Evolutionary conservation across 768 basidiomycete genomes (phyloP), one percentile per base, ranked within the genome.

Genomic region (Termitomyces sp.): DNA sequence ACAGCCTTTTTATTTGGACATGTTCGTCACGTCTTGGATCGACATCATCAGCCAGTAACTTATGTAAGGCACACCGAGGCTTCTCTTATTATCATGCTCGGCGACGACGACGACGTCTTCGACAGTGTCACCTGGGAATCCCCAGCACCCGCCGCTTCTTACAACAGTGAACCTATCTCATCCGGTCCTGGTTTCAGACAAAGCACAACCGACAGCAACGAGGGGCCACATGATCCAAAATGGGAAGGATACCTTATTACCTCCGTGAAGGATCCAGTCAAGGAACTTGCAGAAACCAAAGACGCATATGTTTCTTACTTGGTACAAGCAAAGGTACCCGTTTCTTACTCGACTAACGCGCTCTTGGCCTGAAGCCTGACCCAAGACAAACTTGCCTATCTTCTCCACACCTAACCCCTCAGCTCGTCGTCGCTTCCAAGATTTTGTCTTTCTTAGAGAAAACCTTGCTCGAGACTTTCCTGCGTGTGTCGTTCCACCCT

Each of bases 281-380:
- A 96, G 72, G 95, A 98, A 72, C 82, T 98, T 30, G 89, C 95
- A 59, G 96, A 97, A 66, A 96, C 95, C 34, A 98, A 97, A 77
- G 96, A 99, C 69, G 89, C 92, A 61, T 98, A 93, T 75, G 93
- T 97, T 51, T 95, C 94, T 42, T 99, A 98, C 72, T 77, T 93
- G 31, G 93, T 98, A 41, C 81, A 85, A 36, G 92, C 92, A 54
- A 88, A 90, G 84, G 96, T 95, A 67, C 62, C 81, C 65, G 6
- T 53, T 27, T 51, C 22, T 41, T 30, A 37, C 55, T 34, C 58
- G 30, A n/a, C 22, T 55, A 22, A 27, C 36, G 37, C 18, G 41
- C 36, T 52, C 46, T 34, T 57, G 51, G 47, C 4, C 48, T 24
- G 33, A 60, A 30, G 55, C 64, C 34, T 56, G 54, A 15, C 56